These are phyloP conservation scores for Rosa persica DNA, from an alignment of 306 rosid species.

Conservation along the genomic window DNA sequence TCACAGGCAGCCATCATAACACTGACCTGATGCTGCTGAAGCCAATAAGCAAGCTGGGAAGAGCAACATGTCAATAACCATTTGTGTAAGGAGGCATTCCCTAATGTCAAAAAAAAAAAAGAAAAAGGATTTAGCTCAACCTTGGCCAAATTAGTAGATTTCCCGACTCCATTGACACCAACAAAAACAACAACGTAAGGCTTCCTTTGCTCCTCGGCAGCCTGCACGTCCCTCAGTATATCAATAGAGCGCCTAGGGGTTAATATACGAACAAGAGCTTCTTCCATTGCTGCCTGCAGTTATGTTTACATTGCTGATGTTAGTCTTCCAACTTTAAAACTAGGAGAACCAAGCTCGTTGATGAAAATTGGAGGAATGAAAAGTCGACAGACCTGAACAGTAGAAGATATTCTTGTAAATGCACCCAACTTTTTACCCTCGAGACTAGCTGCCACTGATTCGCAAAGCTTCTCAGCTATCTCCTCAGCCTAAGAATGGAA, in stretches of 20 bases:
- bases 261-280: conserved; percentile 85
- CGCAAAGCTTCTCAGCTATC: conserved; percentile 98
- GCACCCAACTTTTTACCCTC: conserved; percentile 92
- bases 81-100: conserved; percentile 17
- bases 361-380: conserved; percentile 11
- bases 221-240: conserved; percentile 87
- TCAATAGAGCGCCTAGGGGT: conserved; percentile 93
- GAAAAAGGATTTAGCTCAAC: conserved; percentile 37
- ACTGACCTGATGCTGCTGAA: conserved; percentile 67
- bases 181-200: conserved; percentile 95
- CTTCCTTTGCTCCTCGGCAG: conserved; percentile 87
- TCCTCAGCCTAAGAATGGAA: conserved; percentile 74
- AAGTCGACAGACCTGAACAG: conserved; percentile 67
- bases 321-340: not conserved
- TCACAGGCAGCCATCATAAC: conserved; percentile 99
- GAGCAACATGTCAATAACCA: conserved; percentile 13
- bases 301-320: conserved; percentile 17
- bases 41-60: conserved; percentile 96
- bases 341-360: not conserved
- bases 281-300: conserved; percentile 89
- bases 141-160: conserved; percentile 97
- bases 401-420: conserved; percentile 91
- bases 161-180: conserved; percentile 97
- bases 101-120: not conserved
- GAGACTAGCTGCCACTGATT: conserved; percentile 93